A percentile compares a stretch with the other conserved stretches of the same genome.
These are phyloP conservation scores for Jasminum sambac DNA, from an alignment of 257 asterid species.

Conservation along the genomic window DNA sequence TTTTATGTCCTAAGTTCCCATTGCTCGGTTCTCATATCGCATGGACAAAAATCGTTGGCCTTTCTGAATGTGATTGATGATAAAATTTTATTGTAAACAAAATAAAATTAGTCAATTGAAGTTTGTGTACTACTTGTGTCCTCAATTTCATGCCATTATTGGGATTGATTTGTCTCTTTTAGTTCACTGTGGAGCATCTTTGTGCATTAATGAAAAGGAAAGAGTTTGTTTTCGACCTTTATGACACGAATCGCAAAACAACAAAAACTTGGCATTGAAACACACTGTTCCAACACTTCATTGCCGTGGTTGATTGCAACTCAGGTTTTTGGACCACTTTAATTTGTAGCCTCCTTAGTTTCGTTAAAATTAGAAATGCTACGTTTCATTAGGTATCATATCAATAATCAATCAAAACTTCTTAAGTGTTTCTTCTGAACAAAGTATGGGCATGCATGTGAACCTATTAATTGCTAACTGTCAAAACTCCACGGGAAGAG, in stretches of 20 bases:
- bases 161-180: background rate
- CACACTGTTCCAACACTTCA: background rate
- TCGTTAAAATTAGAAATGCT: no score
- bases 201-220: background rate
- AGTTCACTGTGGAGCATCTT: background rate
- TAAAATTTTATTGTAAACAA: no score
- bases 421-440: background rate
- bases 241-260: background rate
- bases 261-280: conserved; percentile 10
- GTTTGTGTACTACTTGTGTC: background rate
- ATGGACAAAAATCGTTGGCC: background rate
- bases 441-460: conserved; percentile 17
- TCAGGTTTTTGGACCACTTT: background rate
- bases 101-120: background rate
- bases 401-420: background rate
- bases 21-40: no score
- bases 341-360: no score
- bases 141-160: conserved; percentile 1
- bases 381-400: background rate
- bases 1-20: no score
- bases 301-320: no score
- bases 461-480: conserved; percentile 9
- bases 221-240: background rate
- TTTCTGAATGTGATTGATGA: no score
- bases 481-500: conserved; percentile 17